phyloP scores from a whole-genome alignment of 1,284 basidiomycete genomes.

The Moesziomyces parantarcticus region DNA sequence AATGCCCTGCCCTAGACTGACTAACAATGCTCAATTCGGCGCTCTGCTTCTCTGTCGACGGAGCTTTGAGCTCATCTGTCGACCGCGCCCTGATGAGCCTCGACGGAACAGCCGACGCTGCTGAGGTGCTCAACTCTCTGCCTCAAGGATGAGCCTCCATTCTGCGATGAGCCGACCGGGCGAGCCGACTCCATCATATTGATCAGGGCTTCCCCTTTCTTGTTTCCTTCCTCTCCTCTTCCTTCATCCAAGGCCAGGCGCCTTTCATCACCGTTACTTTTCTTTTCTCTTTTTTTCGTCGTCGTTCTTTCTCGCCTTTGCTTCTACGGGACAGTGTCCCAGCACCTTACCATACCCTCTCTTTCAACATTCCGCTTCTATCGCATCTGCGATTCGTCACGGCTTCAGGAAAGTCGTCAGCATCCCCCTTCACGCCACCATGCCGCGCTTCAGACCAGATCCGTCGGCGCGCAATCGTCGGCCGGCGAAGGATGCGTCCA shows the following conservation, averaged over 20 bases:
- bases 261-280: constrained; percentile 33
- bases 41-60: too few species aligned
- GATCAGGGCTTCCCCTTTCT: not conserved
- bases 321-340: constrained; percentile 15
- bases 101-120: too few species aligned
- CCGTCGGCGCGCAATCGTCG: not conserved
- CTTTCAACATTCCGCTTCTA: not conserved
- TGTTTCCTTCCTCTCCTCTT: constrained; percentile 23
- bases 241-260: constrained; percentile 34
- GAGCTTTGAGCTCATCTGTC: constrained; percentile 2
- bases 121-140: too few species aligned
- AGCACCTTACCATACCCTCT: constrained; percentile 5
- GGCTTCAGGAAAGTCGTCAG: constrained; percentile 35
- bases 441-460: not conserved
- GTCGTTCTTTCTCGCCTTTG: constrained; percentile 6
- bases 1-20: not conserved
- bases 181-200: too few species aligned
- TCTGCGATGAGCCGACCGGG: too few species aligned
- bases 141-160: too few species aligned
- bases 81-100: not conserved
- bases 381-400: constrained; percentile 17
- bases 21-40: not conserved
- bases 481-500: too few species aligned
- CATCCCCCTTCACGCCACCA: not conserved
- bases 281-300: constrained; percentile 16